Percentiles rank a stretch among this genome's conserved stretches.
Evolutionary conservation across 2,329 filamentous ascomycete species (phyloP).

Genomic region (Ophiostoma novo-ulmi): DNA sequence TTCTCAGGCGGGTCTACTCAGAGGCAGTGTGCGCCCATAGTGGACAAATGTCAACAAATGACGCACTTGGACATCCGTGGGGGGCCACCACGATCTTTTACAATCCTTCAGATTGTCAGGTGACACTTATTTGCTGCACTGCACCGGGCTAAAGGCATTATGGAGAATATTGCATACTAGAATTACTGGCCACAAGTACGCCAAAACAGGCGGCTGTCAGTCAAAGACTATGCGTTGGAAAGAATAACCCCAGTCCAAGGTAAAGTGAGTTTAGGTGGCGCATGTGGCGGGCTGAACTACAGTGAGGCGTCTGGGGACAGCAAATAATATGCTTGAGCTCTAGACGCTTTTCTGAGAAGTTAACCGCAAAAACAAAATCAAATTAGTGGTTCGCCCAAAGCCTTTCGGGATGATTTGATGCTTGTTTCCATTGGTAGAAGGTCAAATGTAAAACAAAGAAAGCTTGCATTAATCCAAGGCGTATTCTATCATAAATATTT

Average conservation of each 20-base stretch:
- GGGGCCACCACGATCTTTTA: not conserved
- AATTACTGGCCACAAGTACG: not conserved
- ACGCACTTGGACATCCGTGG: not conserved
- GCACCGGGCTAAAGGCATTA: not conserved
- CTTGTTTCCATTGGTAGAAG: no score
- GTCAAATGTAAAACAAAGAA: no score
- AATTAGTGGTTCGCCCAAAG: no score
- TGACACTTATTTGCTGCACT: not conserved
- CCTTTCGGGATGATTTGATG: no score
- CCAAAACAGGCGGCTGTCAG: not conserved
- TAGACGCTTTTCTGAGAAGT: no score
- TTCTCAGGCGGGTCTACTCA: not conserved
- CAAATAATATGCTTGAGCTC: not conserved
- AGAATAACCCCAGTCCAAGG: not conserved
- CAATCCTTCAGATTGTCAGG: not conserved
- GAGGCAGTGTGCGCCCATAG: not conserved
- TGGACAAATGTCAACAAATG: not conserved
- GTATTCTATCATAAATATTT: not conserved
- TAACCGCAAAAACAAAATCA: no score
- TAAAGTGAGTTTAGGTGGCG: not conserved
- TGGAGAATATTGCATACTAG: no score
- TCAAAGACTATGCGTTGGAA: not conserved
- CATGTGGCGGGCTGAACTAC: not conserved
- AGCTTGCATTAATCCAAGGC: no score
- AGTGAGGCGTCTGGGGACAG: not conserved